Evolutionary conservation across 768 basidiomycete species (phyloP).

Genomic region (Pleurotus tuoliensis): DNA sequence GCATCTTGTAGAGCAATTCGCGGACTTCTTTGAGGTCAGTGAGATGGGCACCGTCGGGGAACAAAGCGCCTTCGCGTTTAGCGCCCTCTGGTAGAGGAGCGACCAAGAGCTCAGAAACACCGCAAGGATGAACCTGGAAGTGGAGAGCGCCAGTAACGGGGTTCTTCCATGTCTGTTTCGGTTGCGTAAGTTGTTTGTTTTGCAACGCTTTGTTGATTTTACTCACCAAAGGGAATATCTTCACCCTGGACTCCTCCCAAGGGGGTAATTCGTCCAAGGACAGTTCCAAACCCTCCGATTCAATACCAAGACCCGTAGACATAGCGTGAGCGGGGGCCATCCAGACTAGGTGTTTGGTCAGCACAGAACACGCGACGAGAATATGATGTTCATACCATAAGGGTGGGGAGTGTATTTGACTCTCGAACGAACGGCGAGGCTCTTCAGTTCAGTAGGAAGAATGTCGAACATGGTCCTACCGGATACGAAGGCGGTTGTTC

Average conservation of each 20-base stretch:
- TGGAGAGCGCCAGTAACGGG: constrained; percentile 79
- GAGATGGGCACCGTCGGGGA: constrained; percentile 78
- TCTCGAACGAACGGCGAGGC: constrained; percentile 69
- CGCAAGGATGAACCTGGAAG: constrained; percentile 89
- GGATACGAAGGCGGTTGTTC: constrained; percentile 81
- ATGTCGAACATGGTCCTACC: constrained; percentile 85
- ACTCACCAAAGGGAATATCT: constrained; percentile 61
- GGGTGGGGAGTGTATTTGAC: constrained; percentile 84
- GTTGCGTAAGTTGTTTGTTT: background rate
- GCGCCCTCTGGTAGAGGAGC: constrained; percentile 67
- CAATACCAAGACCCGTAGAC: constrained; percentile 81
- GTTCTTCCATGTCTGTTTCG: constrained; percentile 81
- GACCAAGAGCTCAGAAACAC: constrained; percentile 60
- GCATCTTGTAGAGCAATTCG: constrained; percentile 77
- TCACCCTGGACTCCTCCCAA: constrained; percentile 79
- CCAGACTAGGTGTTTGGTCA: constrained; percentile 50
- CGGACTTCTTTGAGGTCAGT: constrained; percentile 72
- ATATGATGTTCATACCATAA: constrained; percentile 30
- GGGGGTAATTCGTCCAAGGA: constrained; percentile 62
- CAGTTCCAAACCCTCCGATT: constrained; percentile 71
- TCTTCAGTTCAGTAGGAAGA: constrained; percentile 67
- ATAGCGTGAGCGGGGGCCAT: constrained; percentile 75
- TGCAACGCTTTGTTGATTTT: background rate
- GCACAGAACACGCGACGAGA: background rate
- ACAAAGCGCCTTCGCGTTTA: constrained; percentile 59